Percentiles rank a stretch among this genome's conserved stretches.
phyloP scores from a whole-genome alignment of 495 filamentous ascomycete genomes.

The Hypoxylon fuscum region DNA sequence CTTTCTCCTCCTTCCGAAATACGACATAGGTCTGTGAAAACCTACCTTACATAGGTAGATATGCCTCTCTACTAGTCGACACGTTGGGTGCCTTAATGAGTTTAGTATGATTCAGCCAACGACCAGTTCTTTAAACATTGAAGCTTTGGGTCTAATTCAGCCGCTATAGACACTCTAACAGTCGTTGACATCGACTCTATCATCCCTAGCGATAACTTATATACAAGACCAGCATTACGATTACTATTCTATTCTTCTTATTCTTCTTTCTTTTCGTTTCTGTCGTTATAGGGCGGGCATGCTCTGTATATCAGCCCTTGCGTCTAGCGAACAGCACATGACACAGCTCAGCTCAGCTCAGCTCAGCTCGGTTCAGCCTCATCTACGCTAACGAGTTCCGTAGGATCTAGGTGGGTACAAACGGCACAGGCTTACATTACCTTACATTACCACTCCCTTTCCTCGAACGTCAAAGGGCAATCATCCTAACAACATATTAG shows the following conservation, averaged over 20 bases:
- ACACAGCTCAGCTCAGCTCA: neutral
- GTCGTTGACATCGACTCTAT: conserved; percentile 16
- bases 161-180: conserved; percentile 25
- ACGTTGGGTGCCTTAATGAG: neutral
- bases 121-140: too few species aligned
- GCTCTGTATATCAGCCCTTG: neutral
- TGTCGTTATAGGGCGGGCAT: conserved; percentile 19
- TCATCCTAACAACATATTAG: conserved; percentile 62
- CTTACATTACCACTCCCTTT: conserved; percentile 52
- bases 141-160: conserved; percentile 24
- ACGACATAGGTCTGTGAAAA: too few species aligned
- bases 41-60: too few species aligned
- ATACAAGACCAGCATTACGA: conserved; percentile 45
- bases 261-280: conserved; percentile 22
- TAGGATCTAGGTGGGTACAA: neutral
- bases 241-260: conserved; percentile 35
- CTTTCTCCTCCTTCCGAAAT: too few species aligned
- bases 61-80: too few species aligned
- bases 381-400: neutral
- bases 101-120: neutral
- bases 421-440: too few species aligned
- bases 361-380: conserved; percentile 5
- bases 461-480: conserved; percentile 71
- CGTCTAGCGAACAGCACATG: conserved; percentile 2
- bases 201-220: conserved; percentile 35